A percentile compares a stretch with the other conserved stretches of the same genome.
These are phyloP conservation scores for Fragaria nilgerrensis DNA, from an alignment of 306 rosid genomes.

Conservation along the genomic window DNA sequence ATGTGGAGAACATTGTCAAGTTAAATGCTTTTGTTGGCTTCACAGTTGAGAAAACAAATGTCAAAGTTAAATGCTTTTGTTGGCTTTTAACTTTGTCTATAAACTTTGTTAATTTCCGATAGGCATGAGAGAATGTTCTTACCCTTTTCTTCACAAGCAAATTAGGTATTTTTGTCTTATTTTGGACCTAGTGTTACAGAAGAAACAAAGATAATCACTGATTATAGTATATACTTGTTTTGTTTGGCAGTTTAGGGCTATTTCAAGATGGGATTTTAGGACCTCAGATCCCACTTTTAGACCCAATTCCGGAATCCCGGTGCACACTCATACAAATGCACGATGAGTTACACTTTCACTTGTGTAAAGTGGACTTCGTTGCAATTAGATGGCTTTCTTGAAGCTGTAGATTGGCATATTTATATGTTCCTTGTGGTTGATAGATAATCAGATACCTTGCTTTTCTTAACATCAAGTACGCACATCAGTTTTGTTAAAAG, in stretches of 20 bases:
- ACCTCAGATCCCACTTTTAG: neutral
- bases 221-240: slow-evolving; percentile 1
- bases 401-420: slow-evolving; percentile 19
- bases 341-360: neutral
- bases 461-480: neutral
- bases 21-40: neutral
- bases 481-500: neutral
- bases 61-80: neutral
- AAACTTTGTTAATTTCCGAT: neutral
- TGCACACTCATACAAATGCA: slow-evolving; percentile 1
- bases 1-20: neutral
- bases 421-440: neutral
- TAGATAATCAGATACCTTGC: slow-evolving; percentile 20
- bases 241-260: neutral
- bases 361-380: slow-evolving; percentile 4
- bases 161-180: slow-evolving; percentile 12
- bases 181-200: neutral
- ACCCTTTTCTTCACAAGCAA: neutral
- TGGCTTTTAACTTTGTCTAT: neutral
- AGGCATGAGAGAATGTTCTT: slow-evolving; percentile 3
- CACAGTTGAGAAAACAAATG: neutral
- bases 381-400: slow-evolving; percentile 10
- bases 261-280: neutral
- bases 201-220: neutral
- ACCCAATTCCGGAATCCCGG: neutral